Evolutionary conservation across 106 monocot genomes (phyloP), one percentile per base, ranked within the genome.

Genomic region (Gastrodia elata): DNA sequence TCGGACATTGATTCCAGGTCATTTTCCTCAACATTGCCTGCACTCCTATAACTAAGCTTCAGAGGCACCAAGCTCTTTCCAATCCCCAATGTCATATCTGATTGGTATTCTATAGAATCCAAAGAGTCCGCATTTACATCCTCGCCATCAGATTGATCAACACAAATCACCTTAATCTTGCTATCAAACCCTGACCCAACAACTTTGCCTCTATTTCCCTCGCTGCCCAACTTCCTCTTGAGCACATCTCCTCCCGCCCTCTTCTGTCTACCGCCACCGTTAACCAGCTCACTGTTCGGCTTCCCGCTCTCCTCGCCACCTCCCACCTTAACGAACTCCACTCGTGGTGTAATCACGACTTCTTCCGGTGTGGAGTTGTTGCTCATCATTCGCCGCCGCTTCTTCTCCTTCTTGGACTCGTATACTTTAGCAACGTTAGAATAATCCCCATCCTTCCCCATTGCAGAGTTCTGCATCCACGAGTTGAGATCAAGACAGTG

Each of bases 371-470:
- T 40, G 2, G 69, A 24, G 40, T 40, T 26, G 41, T 20, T 69
- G 24, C 14, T 69, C 69, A 69, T 39, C 33, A 26, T 25, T 20
- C 39, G 40, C 40, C 69, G 40, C 69, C 69, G 69, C 25, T 69
- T 39, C 24, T 40, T 69, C 69, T 40, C 26, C 25, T 35, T 69
- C 69, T 40, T 69, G 10, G 39, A 69, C 69, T 69, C 40, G 40
- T 25, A 39, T 25, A 39, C 69, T 26, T 40, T 40, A 10, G 40
- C 35, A 39, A 22, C 69, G 25, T 18, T 40, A 20, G 40, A 69
- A 4, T 16, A 39, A 39, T 41, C 69, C 69, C 69, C 69, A 18
- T 69, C 69, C 69, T 41, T 69, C 69, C 39, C 69, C 69, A 69
- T 69, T 40, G 40, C 69, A 40, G 35, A 69, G 18, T 37, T 15